Percentiles rank a stretch among this genome's conserved stretches.
phyloP scores from a whole-genome alignment of 805 yeast species.

The Candida glaebosa region DNA sequence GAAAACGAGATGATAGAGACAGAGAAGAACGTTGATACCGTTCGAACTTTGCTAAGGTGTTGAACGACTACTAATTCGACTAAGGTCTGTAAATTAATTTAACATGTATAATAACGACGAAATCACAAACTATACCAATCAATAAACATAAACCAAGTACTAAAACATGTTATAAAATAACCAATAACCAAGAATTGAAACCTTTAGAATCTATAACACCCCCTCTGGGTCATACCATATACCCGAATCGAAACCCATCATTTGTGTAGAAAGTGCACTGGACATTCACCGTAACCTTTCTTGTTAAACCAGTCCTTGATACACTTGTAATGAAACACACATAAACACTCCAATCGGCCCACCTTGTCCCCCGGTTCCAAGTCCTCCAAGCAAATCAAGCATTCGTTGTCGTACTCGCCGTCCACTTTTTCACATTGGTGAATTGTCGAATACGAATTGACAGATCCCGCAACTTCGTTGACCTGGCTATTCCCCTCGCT shows the following conservation, averaged over 20 bases:
- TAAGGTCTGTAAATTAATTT: constrained; percentile 1
- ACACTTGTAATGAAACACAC: constrained; percentile 90
- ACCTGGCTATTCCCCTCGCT: constrained; percentile 14
- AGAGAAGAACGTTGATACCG: constrained; percentile 29
- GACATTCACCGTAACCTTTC: constrained; percentile 84
- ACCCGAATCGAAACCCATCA: constrained; percentile 6
- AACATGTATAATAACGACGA: constrained; percentile 2
- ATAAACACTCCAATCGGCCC: constrained; percentile 88
- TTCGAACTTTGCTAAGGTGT: too few species aligned
- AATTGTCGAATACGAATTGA: constrained; percentile 17
- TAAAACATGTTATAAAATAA: too few species aligned
- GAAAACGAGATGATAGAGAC: constrained; percentile 31
- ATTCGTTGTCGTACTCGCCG: constrained; percentile 53
- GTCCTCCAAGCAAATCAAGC: constrained; percentile 92
- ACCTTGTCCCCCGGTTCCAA: constrained; percentile 82
- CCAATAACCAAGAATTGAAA: neutral
- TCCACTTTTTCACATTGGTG: constrained; percentile 13
- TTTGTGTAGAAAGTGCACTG: constrained; percentile 58
- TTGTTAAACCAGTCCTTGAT: constrained; percentile 87
- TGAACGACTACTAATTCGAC: too few species aligned
- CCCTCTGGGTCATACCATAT: neutral
- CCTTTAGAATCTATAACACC: neutral
- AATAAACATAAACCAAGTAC: too few species aligned
- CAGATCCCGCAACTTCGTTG: constrained; percentile 16
- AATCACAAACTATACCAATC: too few species aligned